Conservation (phyloP, 257 asterid species). For the Knoxia roxburghii region DNA sequence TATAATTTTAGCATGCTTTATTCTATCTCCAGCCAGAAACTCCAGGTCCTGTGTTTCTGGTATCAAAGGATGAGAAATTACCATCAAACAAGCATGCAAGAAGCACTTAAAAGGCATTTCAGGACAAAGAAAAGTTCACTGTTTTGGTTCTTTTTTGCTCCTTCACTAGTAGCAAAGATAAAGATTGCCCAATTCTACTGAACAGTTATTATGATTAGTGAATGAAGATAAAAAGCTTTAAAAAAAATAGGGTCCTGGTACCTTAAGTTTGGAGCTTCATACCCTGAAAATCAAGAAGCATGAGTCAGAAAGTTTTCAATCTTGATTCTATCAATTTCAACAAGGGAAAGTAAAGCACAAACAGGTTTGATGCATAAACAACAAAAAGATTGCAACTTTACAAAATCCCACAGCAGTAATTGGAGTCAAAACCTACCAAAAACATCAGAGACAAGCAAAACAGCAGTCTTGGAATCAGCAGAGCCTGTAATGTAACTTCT, state of each 20-base stretch:
- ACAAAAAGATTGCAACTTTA: constrained; percentile 8
- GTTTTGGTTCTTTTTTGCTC: too few relatives aligned
- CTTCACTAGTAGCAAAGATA: too few relatives aligned
- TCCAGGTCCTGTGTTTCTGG: neutral
- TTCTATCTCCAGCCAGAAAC: neutral
- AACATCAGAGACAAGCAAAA: constrained; percentile 46
- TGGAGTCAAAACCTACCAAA: constrained; percentile 32
- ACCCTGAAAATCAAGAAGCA: constrained; percentile 38
- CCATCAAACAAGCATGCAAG: too few relatives aligned
- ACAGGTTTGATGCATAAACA: neutral
- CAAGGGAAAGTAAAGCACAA: neutral
- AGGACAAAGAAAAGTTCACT: too few relatives aligned
- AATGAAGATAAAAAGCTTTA: neutral
- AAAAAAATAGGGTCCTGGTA: constrained; percentile 2
- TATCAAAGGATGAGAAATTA: neutral
- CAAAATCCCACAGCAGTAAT: neutral
- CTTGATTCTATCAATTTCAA: too few relatives aligned
- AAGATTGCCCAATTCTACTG: too few relatives aligned
- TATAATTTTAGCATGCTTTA: neutral
- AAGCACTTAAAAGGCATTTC: too few relatives aligned
- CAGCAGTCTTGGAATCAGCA: constrained; percentile 33
- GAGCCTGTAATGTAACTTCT: constrained; percentile 39
- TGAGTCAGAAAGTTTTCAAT: neutral
- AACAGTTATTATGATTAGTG: too few relatives aligned
- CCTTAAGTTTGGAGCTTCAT: constrained; percentile 64